Evolutionary conservation across 192 early-diverging fungal species (phyloP).

Genomic region (Coemansia sp.): DNA sequence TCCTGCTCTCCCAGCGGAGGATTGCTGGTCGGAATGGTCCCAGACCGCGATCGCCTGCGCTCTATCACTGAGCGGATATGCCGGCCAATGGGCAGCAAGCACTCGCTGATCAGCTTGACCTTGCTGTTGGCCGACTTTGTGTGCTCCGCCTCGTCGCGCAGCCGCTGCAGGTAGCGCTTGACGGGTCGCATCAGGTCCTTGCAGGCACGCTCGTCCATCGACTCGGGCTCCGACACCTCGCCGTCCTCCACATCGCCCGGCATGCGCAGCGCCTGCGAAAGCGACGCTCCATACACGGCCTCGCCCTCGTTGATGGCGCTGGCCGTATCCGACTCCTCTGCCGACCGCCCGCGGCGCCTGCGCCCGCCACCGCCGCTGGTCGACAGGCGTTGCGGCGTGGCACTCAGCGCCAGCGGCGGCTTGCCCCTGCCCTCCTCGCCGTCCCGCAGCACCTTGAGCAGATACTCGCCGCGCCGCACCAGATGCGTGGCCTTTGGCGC

Average conservation of each 20-base stretch:
- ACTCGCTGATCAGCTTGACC: conserved; percentile 55
- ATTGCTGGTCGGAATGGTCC: no score
- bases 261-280: not conserved
- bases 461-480: conserved; percentile 81
- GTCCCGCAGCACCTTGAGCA: conserved; percentile 81
- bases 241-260: conserved; percentile 29
- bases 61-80: conserved; percentile 48
- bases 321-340: conserved; percentile 23
- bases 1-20: no score
- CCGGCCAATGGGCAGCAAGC: conserved; percentile 53
- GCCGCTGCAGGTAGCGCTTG: conserved; percentile 52
- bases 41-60: conserved; percentile 37
- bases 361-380: conserved; percentile 9
- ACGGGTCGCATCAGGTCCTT: conserved; percentile 68
- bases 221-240: conserved; percentile 43
- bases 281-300: not conserved
- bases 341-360: conserved; percentile 33
- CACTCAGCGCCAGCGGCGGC: conserved; percentile 13
- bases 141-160: conserved; percentile 54
- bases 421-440: conserved; percentile 50
- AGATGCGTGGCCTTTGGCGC: conserved; percentile 83
- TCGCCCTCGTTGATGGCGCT: conserved; percentile 9
- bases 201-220: conserved; percentile 60
- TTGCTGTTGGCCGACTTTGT: conserved; percentile 52
- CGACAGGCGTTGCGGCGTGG: conserved; percentile 3